A percentile compares a stretch with the other conserved stretches of the same genome.
phyloP scores from a whole-genome alignment of 2,329 filamentous ascomycete genomes.

The Fusarium coicis region DNA sequence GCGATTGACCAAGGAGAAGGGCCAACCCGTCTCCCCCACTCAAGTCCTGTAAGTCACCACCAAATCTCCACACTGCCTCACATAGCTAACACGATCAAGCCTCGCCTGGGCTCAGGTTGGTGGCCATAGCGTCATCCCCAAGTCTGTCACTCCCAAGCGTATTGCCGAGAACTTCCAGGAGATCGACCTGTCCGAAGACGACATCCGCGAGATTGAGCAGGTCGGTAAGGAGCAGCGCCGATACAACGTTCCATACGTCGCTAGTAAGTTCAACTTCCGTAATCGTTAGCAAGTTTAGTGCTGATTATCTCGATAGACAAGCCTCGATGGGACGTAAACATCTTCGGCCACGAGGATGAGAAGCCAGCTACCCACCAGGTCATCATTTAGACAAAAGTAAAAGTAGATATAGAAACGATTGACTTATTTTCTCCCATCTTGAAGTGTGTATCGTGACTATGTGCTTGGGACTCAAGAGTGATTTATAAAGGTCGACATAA shows the following conservation, averaged over 20 bases:
- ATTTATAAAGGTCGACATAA: too few species aligned
- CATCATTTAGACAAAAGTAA: background rate
- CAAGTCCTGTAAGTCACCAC: background rate
- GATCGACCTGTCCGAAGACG: background rate
- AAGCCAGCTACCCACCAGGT: background rate
- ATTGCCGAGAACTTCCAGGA: background rate
- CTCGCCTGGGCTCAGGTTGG: background rate
- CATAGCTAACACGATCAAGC: background rate
- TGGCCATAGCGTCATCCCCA: background rate
- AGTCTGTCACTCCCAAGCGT: background rate
- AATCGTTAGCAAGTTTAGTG: rapidly evolving
- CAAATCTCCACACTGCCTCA: rapidly evolving
- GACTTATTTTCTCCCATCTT: background rate
- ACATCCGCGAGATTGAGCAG: background rate
- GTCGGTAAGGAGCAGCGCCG: background rate
- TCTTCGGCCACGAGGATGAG: background rate
- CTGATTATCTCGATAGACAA: background rate
- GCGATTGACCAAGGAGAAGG: background rate
- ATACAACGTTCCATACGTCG: background rate
- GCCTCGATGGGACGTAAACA: background rate
- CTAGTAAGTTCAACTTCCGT: background rate
- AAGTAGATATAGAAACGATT: background rate
- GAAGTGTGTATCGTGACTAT: background rate
- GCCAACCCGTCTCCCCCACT: background rate
- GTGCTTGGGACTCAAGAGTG: rapidly evolving